These are phyloP conservation scores for Cercophora sp. DNA, from an alignment of 495 filamentous ascomycete genomes.

Conservation along the genomic window DNA sequence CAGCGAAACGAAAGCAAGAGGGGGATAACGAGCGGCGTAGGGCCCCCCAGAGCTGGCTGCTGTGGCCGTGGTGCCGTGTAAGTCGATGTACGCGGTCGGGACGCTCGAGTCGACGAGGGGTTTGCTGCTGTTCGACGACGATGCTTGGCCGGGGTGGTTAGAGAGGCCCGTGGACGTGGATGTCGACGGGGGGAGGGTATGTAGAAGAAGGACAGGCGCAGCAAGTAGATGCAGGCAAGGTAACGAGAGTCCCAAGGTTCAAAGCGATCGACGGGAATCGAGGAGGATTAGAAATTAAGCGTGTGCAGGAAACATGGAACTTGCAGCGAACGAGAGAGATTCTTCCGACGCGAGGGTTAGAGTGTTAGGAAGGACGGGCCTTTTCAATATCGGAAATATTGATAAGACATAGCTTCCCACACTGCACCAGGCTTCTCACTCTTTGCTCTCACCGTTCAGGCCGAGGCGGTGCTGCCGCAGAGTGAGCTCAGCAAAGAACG, in stretches of 20 bases:
- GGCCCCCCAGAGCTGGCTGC: background rate
- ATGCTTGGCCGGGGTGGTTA: constrained; percentile 6
- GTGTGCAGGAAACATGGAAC: constrained; percentile 19
- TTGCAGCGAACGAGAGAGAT: constrained; percentile 10
- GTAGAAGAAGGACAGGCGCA: constrained; percentile 16
- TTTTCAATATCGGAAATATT: constrained; percentile 29
- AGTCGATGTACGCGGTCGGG: background rate
- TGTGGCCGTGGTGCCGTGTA: background rate
- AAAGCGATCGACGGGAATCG: constrained; percentile 18
- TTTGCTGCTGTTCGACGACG: constrained; percentile 7
- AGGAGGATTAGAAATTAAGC: constrained; percentile 20
- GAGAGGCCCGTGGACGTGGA: background rate
- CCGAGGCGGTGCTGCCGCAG: constrained; percentile 18
- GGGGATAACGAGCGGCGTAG: background rate
- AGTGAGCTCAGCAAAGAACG: constrained; percentile 21
- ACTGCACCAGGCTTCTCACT: background rate
- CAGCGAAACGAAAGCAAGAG: background rate
- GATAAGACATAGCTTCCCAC: constrained; percentile 16
- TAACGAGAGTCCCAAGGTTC: constrained; percentile 4
- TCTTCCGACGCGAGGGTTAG: constrained; percentile 22
- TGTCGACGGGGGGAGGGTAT: constrained; percentile 5
- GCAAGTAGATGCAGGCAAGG: constrained; percentile 11
- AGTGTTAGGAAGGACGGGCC: constrained; percentile 12
- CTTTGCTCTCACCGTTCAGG: constrained; percentile 11
- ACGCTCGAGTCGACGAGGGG: too few species aligned